Evolutionary conservation across 768 basidiomycete genomes (phyloP).

Genomic region (Mycena latifolia): DNA sequence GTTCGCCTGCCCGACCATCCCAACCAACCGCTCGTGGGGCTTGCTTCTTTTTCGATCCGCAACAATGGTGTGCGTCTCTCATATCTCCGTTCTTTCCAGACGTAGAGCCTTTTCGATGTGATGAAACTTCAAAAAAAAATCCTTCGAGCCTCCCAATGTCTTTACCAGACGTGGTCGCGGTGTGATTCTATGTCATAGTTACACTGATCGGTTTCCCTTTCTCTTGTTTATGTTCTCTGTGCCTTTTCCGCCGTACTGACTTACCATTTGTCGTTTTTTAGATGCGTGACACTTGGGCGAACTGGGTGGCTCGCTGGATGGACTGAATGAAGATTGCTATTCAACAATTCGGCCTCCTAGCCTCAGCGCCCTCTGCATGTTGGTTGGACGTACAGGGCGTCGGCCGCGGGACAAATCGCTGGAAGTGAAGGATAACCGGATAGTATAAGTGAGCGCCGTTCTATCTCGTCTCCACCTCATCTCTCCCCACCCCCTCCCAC

Average conservation of each 20-base stretch:
- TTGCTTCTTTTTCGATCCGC: not conserved
- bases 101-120: constrained; percentile 41
- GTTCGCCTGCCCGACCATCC: not conserved
- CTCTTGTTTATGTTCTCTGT: not conserved
- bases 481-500: not conserved
- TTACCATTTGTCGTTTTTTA: not conserved
- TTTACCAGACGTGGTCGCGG: constrained; percentile 58
- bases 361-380: too few relatives aligned
- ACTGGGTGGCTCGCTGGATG: too few relatives aligned
- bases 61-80: not conserved
- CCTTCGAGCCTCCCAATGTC: constrained; percentile 45
- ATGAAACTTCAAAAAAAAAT: constrained; percentile 70
- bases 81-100: not conserved
- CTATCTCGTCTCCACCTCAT: too few relatives aligned
- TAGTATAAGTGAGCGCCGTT: too few relatives aligned
- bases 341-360: too few relatives aligned
- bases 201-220: constrained; percentile 75
- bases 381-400: too few relatives aligned
- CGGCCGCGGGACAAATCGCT: too few relatives aligned
- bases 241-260: constrained; percentile 52
- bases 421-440: too few relatives aligned
- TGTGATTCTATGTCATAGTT: constrained; percentile 87
- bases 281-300: not conserved
- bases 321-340: too few relatives aligned
- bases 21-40: too few relatives aligned